Percentiles rank a stretch among this genome's conserved stretches.
phyloP scores from a whole-genome alignment of 495 filamentous ascomycete genomes.

The Neurospora sp. region DNA sequence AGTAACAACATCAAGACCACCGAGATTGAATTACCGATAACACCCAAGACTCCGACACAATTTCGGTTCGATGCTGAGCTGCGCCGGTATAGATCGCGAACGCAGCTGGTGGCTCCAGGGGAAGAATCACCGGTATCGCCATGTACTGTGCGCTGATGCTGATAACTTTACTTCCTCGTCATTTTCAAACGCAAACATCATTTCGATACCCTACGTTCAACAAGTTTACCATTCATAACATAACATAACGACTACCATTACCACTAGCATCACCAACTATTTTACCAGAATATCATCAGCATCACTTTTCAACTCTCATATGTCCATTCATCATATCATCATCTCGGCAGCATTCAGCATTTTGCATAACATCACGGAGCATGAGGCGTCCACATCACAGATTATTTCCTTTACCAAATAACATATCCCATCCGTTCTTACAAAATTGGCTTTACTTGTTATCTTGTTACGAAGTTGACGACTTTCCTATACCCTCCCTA shows the following conservation, averaged over 20 bases:
- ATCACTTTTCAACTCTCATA: not conserved
- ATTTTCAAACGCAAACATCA: not conserved
- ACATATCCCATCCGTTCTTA: too few relatives aligned
- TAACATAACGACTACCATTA: not conserved
- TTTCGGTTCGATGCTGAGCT: not conserved
- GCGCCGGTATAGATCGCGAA: not conserved
- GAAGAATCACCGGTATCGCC: not conserved
- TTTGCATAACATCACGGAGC: not conserved
- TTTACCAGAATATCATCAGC: not conserved
- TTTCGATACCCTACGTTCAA: not conserved
- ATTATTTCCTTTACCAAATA: not conserved
- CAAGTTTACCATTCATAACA: not conserved
- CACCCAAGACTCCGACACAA: not conserved
- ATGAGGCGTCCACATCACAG: not conserved
- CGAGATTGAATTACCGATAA: not conserved
- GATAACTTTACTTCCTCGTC: not conserved
- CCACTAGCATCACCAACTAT: not conserved
- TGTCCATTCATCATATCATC: not conserved
- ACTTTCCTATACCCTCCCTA: not conserved
- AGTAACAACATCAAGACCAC: not conserved
- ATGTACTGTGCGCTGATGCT: not conserved
- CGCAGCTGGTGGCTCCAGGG: not conserved
- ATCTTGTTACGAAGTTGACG: not conserved
- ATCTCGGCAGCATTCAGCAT: not conserved
- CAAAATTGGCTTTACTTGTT: too few relatives aligned